These are phyloP conservation scores for Cladophialophora chaetospira DNA, from an alignment of 2,329 filamentous ascomycete genomes.

Conservation along the genomic window DNA sequence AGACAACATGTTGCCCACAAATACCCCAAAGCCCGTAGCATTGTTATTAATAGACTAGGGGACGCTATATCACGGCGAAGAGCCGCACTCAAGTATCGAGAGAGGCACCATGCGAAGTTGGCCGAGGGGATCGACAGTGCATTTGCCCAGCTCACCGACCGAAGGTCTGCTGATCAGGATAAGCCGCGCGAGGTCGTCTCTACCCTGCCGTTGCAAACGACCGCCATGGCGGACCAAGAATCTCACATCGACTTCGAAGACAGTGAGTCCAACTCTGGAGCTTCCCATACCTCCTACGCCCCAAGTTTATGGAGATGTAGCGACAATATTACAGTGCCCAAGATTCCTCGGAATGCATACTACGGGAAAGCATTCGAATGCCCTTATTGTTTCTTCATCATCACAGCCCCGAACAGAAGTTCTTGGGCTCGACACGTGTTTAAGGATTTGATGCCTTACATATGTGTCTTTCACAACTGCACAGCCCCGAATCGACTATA, in stretches of 20 bases:
- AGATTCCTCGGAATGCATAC: conserved; percentile 33
- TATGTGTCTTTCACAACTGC: conserved; percentile 37
- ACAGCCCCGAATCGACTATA: conserved; percentile 28
- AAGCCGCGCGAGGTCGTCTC: conserved; percentile 1
- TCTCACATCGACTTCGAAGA: conserved; percentile 17
- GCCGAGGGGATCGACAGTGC: conserved; percentile 31
- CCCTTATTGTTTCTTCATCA: conserved; percentile 45
- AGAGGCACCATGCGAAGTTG: conserved; percentile 41
- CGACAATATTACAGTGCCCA: conserved; percentile 25
- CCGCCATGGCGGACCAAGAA: conserved; percentile 6
- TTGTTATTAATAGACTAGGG: conserved; percentile 36
- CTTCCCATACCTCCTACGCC: conserved; percentile 38
- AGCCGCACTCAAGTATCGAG: conserved; percentile 43
- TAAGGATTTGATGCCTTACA: conserved; percentile 44
- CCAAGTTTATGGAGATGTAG: conserved; percentile 30
- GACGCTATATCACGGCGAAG: conserved; percentile 40
- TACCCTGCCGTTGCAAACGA: conserved; percentile 7
- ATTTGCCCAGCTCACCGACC: neutral
- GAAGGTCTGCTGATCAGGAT: neutral
- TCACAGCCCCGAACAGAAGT: conserved; percentile 33
- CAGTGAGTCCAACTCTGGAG: neutral
- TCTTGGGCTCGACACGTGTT: conserved; percentile 46
- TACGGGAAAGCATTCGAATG: conserved; percentile 41
- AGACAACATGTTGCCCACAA: conserved; percentile 38
- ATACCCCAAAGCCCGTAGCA: conserved; percentile 30